A percentile compares a stretch with the other conserved stretches of the same genome.
These are phyloP conservation scores for Fusarium solani-melongenae DNA, from an alignment of 2,329 filamentous ascomycete species.

Conservation along the genomic window DNA sequence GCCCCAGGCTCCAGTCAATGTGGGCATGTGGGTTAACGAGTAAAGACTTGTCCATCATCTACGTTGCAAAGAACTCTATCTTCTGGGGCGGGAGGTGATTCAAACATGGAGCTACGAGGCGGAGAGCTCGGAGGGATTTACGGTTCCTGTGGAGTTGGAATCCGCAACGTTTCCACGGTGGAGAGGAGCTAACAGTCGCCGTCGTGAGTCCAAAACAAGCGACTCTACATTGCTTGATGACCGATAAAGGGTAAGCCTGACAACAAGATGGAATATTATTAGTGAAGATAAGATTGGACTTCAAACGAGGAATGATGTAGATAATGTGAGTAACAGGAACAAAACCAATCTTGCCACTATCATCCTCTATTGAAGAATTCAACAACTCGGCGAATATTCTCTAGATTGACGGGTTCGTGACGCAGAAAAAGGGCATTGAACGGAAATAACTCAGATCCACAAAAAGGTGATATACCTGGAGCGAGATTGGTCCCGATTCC, in stretches of 20 bases:
- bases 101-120: neutral
- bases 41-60: slow-evolving; percentile 14
- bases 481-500: neutral
- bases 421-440: neutral
- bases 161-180: slow-evolving; percentile 11
- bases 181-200: neutral
- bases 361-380: neutral
- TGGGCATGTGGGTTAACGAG: slow-evolving; percentile 12
- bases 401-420: neutral
- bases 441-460: neutral
- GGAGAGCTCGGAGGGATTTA: slow-evolving; percentile 3
- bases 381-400: neutral
- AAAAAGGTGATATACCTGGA: neutral
- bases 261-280: neutral
- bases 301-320: neutral
- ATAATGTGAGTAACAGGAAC: neutral
- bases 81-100: slow-evolving; percentile 13
- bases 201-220: neutral
- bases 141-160: slow-evolving; percentile 10
- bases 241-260: neutral
- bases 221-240: neutral
- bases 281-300: neutral
- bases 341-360: neutral
- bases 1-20: slow-evolving; percentile 15
- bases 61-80: slow-evolving; percentile 2